These are phyloP conservation scores for Murraya paniculata DNA, from an alignment of 345 rosid genomes.

Conservation along the genomic window DNA sequence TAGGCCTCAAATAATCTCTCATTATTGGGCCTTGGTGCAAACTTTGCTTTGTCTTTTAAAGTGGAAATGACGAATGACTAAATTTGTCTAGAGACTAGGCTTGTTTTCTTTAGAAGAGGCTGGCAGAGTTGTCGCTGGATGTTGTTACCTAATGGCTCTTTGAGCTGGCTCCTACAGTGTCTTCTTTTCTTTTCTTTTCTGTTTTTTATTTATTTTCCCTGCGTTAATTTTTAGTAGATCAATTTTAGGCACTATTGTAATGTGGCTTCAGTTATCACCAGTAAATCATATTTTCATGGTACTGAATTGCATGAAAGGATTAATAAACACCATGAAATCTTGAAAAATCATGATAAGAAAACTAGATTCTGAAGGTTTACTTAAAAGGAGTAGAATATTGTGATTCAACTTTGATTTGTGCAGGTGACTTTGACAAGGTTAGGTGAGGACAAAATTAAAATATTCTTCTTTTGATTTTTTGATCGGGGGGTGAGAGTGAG, in stretches of 20 bases:
- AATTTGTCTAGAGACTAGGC: background rate
- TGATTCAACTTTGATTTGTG: background rate
- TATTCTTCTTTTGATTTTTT: background rate
- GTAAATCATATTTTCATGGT: background rate
- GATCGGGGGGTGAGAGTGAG: background rate
- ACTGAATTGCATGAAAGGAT: background rate
- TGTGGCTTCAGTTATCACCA: background rate
- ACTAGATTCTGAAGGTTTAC: background rate
- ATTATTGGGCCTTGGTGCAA: background rate
- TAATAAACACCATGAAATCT: conserved; percentile 11
- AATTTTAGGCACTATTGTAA: background rate
- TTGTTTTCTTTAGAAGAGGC: background rate
- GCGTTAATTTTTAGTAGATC: background rate
- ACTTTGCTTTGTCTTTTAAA: background rate
- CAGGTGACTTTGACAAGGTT: conserved; percentile 2
- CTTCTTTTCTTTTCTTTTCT: background rate
- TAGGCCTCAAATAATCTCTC: background rate
- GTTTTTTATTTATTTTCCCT: no score
- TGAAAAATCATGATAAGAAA: conserved; percentile 4
- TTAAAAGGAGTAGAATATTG: background rate
- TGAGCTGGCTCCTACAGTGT: background rate
- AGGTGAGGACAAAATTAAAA: background rate
- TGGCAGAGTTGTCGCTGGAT: background rate
- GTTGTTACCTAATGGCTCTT: background rate
- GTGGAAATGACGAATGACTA: background rate